Conservation (phyloP, 345 rosid genomes). For the Melaleuca alternifolia region DNA sequence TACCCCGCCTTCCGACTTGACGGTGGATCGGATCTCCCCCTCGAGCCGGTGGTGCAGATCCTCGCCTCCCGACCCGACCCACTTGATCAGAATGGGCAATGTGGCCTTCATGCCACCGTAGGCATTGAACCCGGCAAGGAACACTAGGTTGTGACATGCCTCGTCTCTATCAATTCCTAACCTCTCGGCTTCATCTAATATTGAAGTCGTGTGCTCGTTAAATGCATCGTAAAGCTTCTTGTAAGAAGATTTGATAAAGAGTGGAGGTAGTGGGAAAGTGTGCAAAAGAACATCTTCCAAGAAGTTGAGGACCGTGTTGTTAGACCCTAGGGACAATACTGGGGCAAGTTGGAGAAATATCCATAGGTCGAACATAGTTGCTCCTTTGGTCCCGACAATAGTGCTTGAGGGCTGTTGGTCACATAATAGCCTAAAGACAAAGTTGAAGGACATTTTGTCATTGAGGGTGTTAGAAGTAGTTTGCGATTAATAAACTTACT, state of each 20-base stretch:
- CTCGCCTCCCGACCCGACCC: constrained; percentile 26
- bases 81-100: constrained; percentile 28
- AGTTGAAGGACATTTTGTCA: constrained; percentile 8
- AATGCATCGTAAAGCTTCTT: constrained; percentile 21
- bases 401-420: no score
- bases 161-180: constrained; percentile 20
- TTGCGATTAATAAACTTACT: no score
- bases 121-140: constrained; percentile 18
- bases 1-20: constrained; percentile 14
- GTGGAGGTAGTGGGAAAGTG: constrained; percentile 16
- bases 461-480: constrained; percentile 5
- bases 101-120: constrained; percentile 23
- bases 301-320: neutral
- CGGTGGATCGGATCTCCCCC: constrained; percentile 25
- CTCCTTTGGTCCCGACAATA: no score
- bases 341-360: constrained; percentile 22
- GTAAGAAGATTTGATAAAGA: constrained; percentile 16
- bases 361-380: no score
- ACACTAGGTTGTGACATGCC: constrained; percentile 40
- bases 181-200: constrained; percentile 22
- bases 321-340: constrained; percentile 2
- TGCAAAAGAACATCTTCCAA: constrained; percentile 19
- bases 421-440: constrained; percentile 9
- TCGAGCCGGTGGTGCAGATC: constrained; percentile 18
- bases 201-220: neutral